Base-by-base conservation (phyloP, 768 basidiomycete species). In the Pleurotus tuoliensis region DNA sequence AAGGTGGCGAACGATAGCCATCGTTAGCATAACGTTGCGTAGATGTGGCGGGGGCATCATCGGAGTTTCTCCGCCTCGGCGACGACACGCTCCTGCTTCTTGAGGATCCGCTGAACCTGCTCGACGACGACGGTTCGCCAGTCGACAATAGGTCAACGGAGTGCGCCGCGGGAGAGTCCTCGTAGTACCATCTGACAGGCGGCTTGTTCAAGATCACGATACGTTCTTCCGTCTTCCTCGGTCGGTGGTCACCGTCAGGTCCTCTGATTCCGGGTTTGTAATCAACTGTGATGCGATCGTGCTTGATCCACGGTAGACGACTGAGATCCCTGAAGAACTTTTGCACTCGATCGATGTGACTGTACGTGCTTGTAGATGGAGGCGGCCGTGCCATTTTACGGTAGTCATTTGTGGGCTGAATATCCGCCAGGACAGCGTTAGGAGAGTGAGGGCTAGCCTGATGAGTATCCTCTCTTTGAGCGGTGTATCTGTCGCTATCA, bases 391-490 rank as follows among this genome's bases (percentile, higher is more conserved):
- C 37, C 51, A 53, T 53, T n/a, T 41, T 53, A 8, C 51, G 51
- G 15, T 53, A 53, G 51, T 53, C 51, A n/a, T 41, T 18, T 24
- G 51, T 27, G 4, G 51, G 37, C 18, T 53, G 51, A 20, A 53
- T 40, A 53, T 39, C 39, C 13, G 51, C 16, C 9, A 27, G 51
- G 15, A 44, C 41, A 1, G 41, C 41, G 20, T 44, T 22, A 0
- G 41, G 41, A n/a, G n/a, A 16, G 6, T 22, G 4, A 16, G 41
- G 41, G 4, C 41, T 44, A n/a, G 11, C 41, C 20, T 44, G 41
- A n/a, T 44, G 15, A 1, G 41, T 16, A n/a, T 22, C 41, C 9
- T 44, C n/a, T 44, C 41, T n/a, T 44, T 53, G 51, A 0, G 41
- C 7, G 9, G 51, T 53, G 11, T 24, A 37, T 11, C 16, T n/a